Evolutionary conservation across 169 alveolate species (phyloP), one percentile per base, ranked within the genome.

Genomic region (Eimeria acervulina): DNA sequence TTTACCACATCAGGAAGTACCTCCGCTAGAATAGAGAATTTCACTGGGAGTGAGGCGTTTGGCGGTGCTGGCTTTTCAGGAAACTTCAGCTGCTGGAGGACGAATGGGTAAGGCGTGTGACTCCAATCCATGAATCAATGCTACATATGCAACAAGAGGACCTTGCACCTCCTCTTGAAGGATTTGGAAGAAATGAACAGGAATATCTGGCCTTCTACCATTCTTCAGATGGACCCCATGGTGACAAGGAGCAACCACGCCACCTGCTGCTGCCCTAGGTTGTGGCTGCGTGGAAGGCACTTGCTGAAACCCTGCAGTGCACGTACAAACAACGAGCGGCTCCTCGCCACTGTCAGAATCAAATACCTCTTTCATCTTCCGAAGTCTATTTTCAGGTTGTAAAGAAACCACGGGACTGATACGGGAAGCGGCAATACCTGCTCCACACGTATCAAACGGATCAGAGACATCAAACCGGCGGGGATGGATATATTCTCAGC

Each of bases 111-210:
- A 52, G 83, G 38, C 83, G 74, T 23, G 36, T 63, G 55, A 47
- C 36, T 15, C 83, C 94, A 7, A 26, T 21, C 66, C 94, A 87
- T 40, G 81, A 63, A 13, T 87, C 94, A 40, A 87, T 87, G 94
- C 47, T 87, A 21, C 47, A 61, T 51, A 87, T 87, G 94, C 94
- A 87, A 63, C 66, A 87, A 44, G 44, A 59, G 23, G 94, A 87
- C 59, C 80, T 59, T 42, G 28, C 83, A 47, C 94, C 81, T 38
- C 83, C 83, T 44, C 80, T 63, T 21, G 81, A 61, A 23, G 83
- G 63, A 23, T 87, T 87, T 51, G 94, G 66, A 70, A 61, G 51
- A 40, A 87, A 26, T 42, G 94, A 61, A 7, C 94, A 87, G n/a
- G 83, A 74, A 13, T 87, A 84, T 44, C 74, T 84, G 55, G 74